Evolutionary conservation across 441 rosid genomes (phyloP).

Genomic region (Mallotus repandus): DNA sequence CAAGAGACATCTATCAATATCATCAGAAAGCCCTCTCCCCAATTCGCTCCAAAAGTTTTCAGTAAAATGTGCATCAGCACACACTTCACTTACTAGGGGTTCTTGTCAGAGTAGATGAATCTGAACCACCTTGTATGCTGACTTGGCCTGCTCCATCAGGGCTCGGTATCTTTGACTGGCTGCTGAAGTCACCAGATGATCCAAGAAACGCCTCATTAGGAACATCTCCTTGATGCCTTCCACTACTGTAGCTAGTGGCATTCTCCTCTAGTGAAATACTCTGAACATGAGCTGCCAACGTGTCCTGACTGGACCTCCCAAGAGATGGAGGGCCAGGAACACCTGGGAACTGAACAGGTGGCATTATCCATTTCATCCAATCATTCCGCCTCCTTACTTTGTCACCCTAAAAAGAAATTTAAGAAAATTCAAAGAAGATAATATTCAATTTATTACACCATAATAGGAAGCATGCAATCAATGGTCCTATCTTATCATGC

Average conservation of each 20-base stretch:
- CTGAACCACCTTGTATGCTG: conserved; percentile 18
- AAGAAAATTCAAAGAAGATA: conserved; percentile 3
- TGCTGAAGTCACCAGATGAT: conserved; percentile 36
- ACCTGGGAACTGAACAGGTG: conserved; percentile 32
- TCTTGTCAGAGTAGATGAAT: conserved; percentile 14
- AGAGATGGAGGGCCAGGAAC: conserved; percentile 31
- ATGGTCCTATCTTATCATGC: neutral
- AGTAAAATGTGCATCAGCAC: conserved; percentile 18
- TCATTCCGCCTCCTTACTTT: conserved; percentile 57
- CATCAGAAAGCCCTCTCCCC: conserved; percentile 24
- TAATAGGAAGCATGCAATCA: neutral
- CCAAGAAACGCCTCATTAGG: conserved; percentile 26
- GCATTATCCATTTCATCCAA: conserved; percentile 68
- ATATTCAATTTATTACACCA: neutral
- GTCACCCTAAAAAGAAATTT: conserved; percentile 53
- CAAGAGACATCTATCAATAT: conserved; percentile 20
- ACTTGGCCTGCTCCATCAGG: conserved; percentile 25
- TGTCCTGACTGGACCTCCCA: conserved; percentile 32
- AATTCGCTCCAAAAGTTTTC: conserved; percentile 18
- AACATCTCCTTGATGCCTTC: conserved; percentile 28
- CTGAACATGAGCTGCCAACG: conserved; percentile 37
- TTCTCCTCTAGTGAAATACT: conserved; percentile 44
- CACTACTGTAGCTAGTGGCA: conserved; percentile 25
- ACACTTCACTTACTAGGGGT: conserved; percentile 25
- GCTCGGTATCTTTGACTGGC: conserved; percentile 27